Base-by-base conservation (phyloP, 2,329 filamentous ascomycete genomes). In the Talaromyces pinophilus region DNA sequence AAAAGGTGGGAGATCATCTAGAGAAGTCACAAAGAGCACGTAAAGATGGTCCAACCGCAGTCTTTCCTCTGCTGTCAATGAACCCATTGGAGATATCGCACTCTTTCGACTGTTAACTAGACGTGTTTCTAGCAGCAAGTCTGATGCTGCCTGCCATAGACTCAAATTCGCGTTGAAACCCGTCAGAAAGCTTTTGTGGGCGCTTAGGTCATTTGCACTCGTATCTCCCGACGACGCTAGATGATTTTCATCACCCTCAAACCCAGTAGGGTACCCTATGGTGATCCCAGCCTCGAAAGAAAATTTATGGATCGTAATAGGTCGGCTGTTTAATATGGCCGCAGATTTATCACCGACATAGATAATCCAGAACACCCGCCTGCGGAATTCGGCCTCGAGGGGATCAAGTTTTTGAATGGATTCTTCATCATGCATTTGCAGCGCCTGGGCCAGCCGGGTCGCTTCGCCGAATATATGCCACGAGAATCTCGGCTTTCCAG, bases 381-480 rank as follows among this genome's bases (percentile, higher is more conserved):
- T 67, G 25, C 71, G 69, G 3, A 72, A 67, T 54, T 71, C 79
- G 0, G 79, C 79, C 63, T 82, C 80, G 1, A 81, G 69, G 0
- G 75, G 73, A 1, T 72, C 67, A 1, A 82, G 69, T 0, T 73
- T 75, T n/a, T 77, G 72, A 0, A 79, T 67, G 0, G 80, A 78
- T 0, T 73, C 71, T 67, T 82, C 80, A 3, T 82, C 76, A 52
- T 82, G 76, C 33, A 82, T 69, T 15, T 79, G 74, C 80, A 82
- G 82, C 1, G 77, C 76, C 67, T 82, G 80, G 0, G 76, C 78
- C 5, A 83, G 74, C 1, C 80, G 72, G 3, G 77, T 77, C 0
- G 80, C 81, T 66, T 82, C 80, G 1, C 81, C 80, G 68, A 82
- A 80, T 1, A 82, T 79, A 59, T 82, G 79, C 79, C 81, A 82